Base-by-base conservation (phyloP, 768 basidiomycete genomes). In the Pholiota conissans region DNA sequence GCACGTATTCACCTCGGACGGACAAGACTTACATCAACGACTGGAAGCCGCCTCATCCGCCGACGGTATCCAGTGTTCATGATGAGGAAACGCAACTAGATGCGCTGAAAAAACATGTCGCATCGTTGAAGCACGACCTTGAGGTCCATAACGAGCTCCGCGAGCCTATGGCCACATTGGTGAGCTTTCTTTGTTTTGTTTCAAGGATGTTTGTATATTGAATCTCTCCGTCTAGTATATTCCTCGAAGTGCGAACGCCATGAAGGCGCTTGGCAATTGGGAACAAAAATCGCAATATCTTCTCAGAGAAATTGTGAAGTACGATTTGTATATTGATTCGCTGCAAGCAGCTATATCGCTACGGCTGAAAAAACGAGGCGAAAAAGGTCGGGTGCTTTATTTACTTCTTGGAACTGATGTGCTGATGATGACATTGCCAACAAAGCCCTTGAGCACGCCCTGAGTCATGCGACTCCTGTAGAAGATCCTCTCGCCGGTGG, bases 41-140 rank as follows among this genome's bases (percentile, higher is more conserved):
- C 50, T 99, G 97, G 97, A 95, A 94, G 67, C 80, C 92, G 5
- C 95, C 97, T 0, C 76, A 90, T 67, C 87, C 91, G 0, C 91
- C 96, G 14, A 83, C 87, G 7, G 86, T 95, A 34, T 76, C 91
- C 4, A 97, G 94, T 68, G 77, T 79, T 26, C 88, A 98, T 45
- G 93, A 95, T 64, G 97, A 99, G 69, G 96, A 99, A 74, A 75
- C 85, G 1, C 97, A 99, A 69, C 73, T 98, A 52, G 95, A 98
- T 37, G 90, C 93, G 20, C 73, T 98, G 37, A 85, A 85, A 66
- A 90, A 86, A 69, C 94, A 98, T 70, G 89, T 93, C 18, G 67
- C 73, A 3, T 81, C 77, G 34, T 73, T 98, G 72, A 89, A 89
- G 71, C 80, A 76, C 59, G 96, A 98, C 50, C 74, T 96, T 37